A percentile compares a stretch with the other conserved stretches of the same genome.
Conservation (phyloP, 768 basidiomycete species). For the Amyloporia xantha region DNA sequence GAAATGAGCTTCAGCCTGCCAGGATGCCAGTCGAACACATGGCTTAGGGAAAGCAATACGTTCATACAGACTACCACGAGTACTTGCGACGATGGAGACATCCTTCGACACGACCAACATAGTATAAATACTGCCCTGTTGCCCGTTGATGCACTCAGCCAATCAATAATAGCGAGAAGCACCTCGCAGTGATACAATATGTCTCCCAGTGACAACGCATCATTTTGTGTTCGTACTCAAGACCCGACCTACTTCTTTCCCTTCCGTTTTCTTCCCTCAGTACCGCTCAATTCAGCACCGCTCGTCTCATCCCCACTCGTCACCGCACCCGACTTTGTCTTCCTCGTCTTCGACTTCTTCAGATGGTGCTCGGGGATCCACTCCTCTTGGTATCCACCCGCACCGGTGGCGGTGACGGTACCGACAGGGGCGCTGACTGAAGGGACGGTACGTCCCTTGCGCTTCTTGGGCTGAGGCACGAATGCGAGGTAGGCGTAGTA, state of each 20-base stretch:
- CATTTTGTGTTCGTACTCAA: not conserved
- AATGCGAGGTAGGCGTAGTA: slow-evolving; percentile 66
- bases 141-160: too few species aligned
- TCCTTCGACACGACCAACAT: too few species aligned
- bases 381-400: slow-evolving; percentile 76
- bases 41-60: too few species aligned
- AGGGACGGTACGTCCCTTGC: slow-evolving; percentile 33
- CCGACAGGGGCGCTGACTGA: slow-evolving; percentile 49
- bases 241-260: slow-evolving; percentile 44
- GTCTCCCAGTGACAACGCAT: not conserved
- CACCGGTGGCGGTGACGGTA: slow-evolving; percentile 55
- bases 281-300: slow-evolving; percentile 29
- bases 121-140: too few species aligned
- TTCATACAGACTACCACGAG: too few species aligned
- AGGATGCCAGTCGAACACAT: too few species aligned
- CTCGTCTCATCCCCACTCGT: slow-evolving; percentile 61
- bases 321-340: slow-evolving; percentile 52
- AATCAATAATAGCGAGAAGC: too few species aligned
- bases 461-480: slow-evolving; percentile 58
- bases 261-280: slow-evolving; percentile 44
- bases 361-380: slow-evolving; percentile 92
- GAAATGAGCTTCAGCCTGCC: too few species aligned
- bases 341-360: slow-evolving; percentile 54
- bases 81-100: too few species aligned
- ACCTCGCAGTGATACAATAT: not conserved